These are phyloP conservation scores for Botrytis cinerea DNA, from an alignment of 2,329 filamentous ascomycete species.

Conservation along the genomic window DNA sequence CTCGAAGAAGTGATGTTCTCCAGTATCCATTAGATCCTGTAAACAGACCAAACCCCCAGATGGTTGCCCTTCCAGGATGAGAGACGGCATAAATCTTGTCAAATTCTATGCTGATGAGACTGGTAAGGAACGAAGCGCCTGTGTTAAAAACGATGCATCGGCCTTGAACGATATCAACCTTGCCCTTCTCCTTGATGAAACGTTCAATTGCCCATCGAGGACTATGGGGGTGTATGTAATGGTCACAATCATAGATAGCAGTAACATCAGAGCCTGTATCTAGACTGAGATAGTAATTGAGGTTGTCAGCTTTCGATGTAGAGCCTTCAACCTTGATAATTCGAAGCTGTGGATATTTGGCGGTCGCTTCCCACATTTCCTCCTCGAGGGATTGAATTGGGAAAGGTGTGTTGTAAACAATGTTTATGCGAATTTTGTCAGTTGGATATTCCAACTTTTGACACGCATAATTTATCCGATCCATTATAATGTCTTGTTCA, in stretches of 20 bases:
- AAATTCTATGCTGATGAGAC: conserved; percentile 52
- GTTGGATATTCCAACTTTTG: conserved; percentile 50
- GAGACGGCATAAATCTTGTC: conserved; percentile 55
- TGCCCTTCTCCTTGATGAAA: conserved; percentile 45
- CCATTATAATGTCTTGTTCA: conserved; percentile 52
- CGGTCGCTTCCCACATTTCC: conserved; percentile 44
- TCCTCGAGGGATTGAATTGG: conserved; percentile 50
- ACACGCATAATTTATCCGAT: conserved; percentile 49
- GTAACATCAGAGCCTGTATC: conserved; percentile 50
- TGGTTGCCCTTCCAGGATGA: conserved; percentile 49
- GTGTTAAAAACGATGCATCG: conserved; percentile 53
- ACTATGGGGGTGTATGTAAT: conserved; percentile 52
- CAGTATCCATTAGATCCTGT: conserved; percentile 50
- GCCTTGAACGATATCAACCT: conserved; percentile 52
- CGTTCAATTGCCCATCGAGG: conserved; percentile 52
- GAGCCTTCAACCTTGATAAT: conserved; percentile 51
- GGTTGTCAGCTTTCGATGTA: conserved; percentile 52
- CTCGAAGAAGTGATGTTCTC: conserved; percentile 47
- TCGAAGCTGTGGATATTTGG: conserved; percentile 45
- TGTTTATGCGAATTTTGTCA: conserved; percentile 49
- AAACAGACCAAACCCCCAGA: conserved; percentile 52
- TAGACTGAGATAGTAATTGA: conserved; percentile 51
- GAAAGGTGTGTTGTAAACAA: conserved; percentile 53
- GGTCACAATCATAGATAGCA: conserved; percentile 53
- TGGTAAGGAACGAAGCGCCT: conserved; percentile 46